Evolutionary conservation across 177 flowering plant species (phyloP).

Genomic region (Vitis hybrid): DNA sequence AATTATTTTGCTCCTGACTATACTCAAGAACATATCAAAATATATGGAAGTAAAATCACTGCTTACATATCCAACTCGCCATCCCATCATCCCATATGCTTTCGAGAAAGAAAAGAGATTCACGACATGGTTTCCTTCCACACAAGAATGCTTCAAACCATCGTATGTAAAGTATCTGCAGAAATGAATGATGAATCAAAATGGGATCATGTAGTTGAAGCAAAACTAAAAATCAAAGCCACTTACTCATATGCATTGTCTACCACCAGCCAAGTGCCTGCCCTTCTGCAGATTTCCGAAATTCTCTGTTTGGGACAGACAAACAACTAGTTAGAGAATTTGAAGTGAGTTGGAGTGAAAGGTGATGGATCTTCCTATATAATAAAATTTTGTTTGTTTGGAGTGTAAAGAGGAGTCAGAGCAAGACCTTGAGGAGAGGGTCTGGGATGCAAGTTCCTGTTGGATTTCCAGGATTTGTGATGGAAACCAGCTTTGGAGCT

Average conservation of each 20-base stretch:
- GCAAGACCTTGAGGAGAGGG: slow-evolving; percentile 14
- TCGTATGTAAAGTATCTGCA: slow-evolving; percentile 18
- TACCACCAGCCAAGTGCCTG: slow-evolving; percentile 20
- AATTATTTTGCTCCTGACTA: too few species aligned
- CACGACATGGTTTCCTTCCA: slow-evolving; percentile 20
- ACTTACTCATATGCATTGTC: slow-evolving; percentile 25
- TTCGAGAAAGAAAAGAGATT: slow-evolving; percentile 22
- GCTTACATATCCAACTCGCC: slow-evolving; percentile 23
- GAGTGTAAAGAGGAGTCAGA: neutral
- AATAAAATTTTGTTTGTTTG: neutral
- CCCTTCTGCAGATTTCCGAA: slow-evolving; percentile 16
- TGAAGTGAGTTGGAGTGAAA: neutral
- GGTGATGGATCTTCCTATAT: neutral
- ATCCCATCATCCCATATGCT: slow-evolving; percentile 25
- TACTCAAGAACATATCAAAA: neutral
- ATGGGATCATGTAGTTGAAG: neutral
- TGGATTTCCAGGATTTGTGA: slow-evolving; percentile 21
- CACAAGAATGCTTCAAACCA: slow-evolving; percentile 14
- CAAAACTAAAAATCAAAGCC: neutral
- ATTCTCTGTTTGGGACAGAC: slow-evolving; percentile 10
- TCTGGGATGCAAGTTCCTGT: slow-evolving; percentile 19
- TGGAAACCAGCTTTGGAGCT: slow-evolving; percentile 19
- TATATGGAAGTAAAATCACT: neutral
- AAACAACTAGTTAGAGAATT: neutral
- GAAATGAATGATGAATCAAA: neutral